Evolutionary conservation across 768 basidiomycete species (phyloP), one percentile per base, ranked within the genome.

Genomic region (Hypholoma sublateritium): DNA sequence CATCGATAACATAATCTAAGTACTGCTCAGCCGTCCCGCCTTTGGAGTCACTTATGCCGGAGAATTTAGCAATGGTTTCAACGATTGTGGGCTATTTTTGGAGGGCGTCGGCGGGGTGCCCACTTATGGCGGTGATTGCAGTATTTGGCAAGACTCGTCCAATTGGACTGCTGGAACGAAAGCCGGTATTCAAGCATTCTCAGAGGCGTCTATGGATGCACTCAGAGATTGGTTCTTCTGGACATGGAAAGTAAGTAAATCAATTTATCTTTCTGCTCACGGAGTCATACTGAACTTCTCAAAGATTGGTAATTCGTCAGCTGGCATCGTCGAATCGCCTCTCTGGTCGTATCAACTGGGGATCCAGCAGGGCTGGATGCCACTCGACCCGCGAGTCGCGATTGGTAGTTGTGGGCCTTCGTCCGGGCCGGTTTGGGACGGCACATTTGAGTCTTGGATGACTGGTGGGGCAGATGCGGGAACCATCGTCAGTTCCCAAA

Each of bases 1-100:
- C 17, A 21, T 25, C 4, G 16, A n/a, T 32, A 14, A 41, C 42
- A 9, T 4, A 25, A 22, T 25, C n/a, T 34, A 12, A 7, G 43
- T 44, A 52, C 39, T 44, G 22, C 57, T 41, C 62, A 81, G 79
- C 59, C 67, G 77, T 65, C 62, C 63, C 39, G 59, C 63, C 5
- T 92, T 91, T 65, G 93, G 93, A 12, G 72, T 93, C 45, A 86
- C 87, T 16, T 65, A 86, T 42, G 86, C 87, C 1, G 93, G 91
- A 47, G 93, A 95, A 72, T 95, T 84, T 70, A 88, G 87, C 60
- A 79, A 81, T 16, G 90, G 84, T 12, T 78, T 76, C 69, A 91
- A 89, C 64, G 77, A 83, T 52, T 91, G 90, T 62, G 87, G 66
- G 14, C 58, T 73, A 12, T 73, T 70, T 61, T 59, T 76, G 21